Base-by-base conservation (phyloP, 176 grass and related monocot species). In the Microstegium vimineum region DNA sequence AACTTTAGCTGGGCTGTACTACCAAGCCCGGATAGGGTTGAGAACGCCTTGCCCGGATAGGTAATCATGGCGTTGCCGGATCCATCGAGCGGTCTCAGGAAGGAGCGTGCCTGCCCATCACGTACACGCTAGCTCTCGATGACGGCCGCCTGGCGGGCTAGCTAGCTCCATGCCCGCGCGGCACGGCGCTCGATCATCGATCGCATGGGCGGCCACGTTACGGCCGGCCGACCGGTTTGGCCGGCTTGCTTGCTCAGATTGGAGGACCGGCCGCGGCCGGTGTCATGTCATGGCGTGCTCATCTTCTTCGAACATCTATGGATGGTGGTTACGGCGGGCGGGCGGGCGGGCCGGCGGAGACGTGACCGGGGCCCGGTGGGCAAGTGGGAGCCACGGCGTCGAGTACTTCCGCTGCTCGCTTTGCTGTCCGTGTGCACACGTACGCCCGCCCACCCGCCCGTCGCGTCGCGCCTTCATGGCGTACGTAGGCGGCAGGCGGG, bases 401-500 rank as follows among this genome's bases (percentile, higher is more conserved):
- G n/a, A n/a, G n/a, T 7, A 2, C 41, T 20, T 13, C 18, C 1
- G 8, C 13, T 20, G 32, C 42, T 17, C 33, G 71, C 66, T n/a
- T n/a, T n/a, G 72, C 31, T 32, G 66, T 65, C 66, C 80, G 22
- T 42, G 57, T 12, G 73, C 66, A 28, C 81, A 67, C 74, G 35
- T 49, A 61, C 45, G 56, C 10, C 31, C 54, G 56, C n/a, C n/a
- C n/a, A n/a, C n/a, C n/a, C n/a, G n/a, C 5, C 40, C 18, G 40
- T 64, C 60, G 31, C 76, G 59, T 88, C 86, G 86, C 81, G 57
- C 49, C 59, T 66, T 83, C 10, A 79, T 79, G 75, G 46, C 67
- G 42, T 7, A 15, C 13, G 15, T 47, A 15, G 57, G 57, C 23
- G 23, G 66, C 6, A 26, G 13, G 8, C 22, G 0, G 22, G 9